Conservation (phyloP, 1,284 basidiomycete genomes). For the Cerioporus squamosus region DNA sequence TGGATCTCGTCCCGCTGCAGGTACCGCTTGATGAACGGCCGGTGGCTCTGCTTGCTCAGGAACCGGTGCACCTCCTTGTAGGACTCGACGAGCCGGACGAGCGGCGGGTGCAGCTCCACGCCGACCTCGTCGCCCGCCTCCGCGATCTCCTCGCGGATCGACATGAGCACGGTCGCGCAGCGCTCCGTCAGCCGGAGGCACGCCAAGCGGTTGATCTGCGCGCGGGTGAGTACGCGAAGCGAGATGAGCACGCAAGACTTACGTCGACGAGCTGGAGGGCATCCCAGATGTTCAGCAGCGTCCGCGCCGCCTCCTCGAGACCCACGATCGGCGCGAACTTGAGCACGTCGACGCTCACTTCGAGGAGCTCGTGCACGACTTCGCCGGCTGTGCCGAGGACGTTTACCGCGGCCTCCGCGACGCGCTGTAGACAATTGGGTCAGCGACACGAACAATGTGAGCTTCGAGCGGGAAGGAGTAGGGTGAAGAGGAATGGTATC, state of each 20-base stretch:
- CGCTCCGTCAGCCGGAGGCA: constrained; percentile 56
- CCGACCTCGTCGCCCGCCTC: constrained; percentile 43
- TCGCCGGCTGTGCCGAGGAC: constrained; percentile 49
- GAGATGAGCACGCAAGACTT: constrained; percentile 28
- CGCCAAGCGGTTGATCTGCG: constrained; percentile 59
- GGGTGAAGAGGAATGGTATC: too few species aligned
- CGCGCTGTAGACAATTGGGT: constrained; percentile 31
- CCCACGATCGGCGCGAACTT: constrained; percentile 61
- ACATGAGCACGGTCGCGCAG: constrained; percentile 51
- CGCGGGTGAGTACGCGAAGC: not conserved
- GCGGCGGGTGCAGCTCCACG: constrained; percentile 43
- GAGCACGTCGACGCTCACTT: constrained; percentile 51
- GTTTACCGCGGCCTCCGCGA: constrained; percentile 43
- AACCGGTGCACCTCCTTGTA: constrained; percentile 50
- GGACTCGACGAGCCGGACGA: constrained; percentile 50
- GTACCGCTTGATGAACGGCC: constrained; percentile 81
- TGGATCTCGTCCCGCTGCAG: constrained; percentile 75
- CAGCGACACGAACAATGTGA: too few species aligned
- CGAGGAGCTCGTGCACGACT: constrained; percentile 52
- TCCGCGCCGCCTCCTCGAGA: constrained; percentile 53
- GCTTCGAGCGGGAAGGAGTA: too few species aligned
- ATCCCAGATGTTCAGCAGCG: constrained; percentile 65
- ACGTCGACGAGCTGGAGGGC: constrained; percentile 64
- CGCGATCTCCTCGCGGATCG: constrained; percentile 48
- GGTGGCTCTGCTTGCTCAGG: constrained; percentile 60